Evolutionary conservation across 495 filamentous ascomycete genomes (phyloP).

Genomic region (Amorphotheca resinae): DNA sequence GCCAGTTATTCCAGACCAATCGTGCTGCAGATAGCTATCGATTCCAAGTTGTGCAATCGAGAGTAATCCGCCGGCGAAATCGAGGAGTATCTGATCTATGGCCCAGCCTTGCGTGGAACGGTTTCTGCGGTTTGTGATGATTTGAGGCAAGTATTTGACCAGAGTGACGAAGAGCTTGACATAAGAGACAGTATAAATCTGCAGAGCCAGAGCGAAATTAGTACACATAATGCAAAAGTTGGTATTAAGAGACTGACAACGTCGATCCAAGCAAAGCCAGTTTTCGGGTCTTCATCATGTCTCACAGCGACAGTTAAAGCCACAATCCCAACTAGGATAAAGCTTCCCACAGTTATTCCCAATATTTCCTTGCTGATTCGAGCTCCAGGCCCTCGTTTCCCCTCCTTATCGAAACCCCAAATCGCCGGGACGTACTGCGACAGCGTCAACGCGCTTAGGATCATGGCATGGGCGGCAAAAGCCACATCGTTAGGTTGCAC

Average conservation of each 20-base stretch:
- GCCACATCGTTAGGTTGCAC: constrained; percentile 83
- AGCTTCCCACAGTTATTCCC: constrained; percentile 52
- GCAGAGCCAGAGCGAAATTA: constrained; percentile 3
- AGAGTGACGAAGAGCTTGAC: constrained; percentile 82
- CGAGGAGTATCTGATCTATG: constrained; percentile 75
- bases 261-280: constrained; percentile 64
- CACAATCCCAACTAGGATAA: constrained; percentile 44
- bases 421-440: constrained; percentile 58
- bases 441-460: constrained; percentile 53
- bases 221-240: neutral
- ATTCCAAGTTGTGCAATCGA: constrained; percentile 71
- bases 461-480: constrained; percentile 65
- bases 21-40: constrained; percentile 70
- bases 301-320: constrained; percentile 40
- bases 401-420: constrained; percentile 62
- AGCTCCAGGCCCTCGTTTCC: constrained; percentile 21
- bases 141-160: constrained; percentile 88
- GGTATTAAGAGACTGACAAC: no score
- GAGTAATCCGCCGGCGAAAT: constrained; percentile 68
- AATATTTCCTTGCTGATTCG: constrained; percentile 51
- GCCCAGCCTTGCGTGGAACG: constrained; percentile 79
- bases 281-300: constrained; percentile 40
- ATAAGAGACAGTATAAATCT: constrained; percentile 74
- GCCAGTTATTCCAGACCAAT: constrained; percentile 82
- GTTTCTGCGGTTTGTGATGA: constrained; percentile 66